Conservation (phyloP, 768 basidiomycete genomes). For the Neoboletus brunneissimus region DNA sequence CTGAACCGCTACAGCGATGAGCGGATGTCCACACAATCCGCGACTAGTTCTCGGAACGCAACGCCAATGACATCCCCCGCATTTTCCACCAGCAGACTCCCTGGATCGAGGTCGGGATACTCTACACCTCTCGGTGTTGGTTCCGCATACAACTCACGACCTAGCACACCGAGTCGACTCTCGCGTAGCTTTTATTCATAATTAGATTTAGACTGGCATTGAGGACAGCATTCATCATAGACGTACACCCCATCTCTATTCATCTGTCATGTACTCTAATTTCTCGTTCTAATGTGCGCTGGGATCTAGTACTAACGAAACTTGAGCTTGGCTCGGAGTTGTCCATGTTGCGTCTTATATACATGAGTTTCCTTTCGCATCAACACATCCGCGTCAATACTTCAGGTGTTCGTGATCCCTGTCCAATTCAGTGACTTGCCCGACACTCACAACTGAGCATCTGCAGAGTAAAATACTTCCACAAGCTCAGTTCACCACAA, state of each 20-base stretch:
- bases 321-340: not conserved
- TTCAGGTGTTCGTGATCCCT: not conserved
- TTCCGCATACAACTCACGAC: conserved; percentile 52
- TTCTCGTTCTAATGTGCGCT: conserved; percentile 14
- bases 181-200: conserved; percentile 37
- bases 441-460: not conserved
- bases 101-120: conserved; percentile 53
- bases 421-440: too few relatives aligned
- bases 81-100: conserved; percentile 36
- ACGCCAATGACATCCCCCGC: conserved; percentile 60
- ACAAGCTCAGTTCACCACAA: not conserved
- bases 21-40: conserved; percentile 53
- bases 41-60: conserved; percentile 60
- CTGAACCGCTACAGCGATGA: conserved; percentile 72
- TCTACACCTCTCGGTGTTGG: conserved; percentile 51
- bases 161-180: conserved; percentile 61
- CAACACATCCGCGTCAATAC: not conserved
- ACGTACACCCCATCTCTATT: conserved; percentile 9
- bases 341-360: not conserved
- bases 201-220: conserved; percentile 4
- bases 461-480: not conserved
- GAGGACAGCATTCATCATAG: conserved; percentile 7
- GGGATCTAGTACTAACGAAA: conserved; percentile 3
- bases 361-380: not conserved
- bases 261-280: conserved; percentile 16